Evolutionary conservation across 2,329 filamentous ascomycete species (phyloP).

Genomic region (Colletotrichum lupini): DNA sequence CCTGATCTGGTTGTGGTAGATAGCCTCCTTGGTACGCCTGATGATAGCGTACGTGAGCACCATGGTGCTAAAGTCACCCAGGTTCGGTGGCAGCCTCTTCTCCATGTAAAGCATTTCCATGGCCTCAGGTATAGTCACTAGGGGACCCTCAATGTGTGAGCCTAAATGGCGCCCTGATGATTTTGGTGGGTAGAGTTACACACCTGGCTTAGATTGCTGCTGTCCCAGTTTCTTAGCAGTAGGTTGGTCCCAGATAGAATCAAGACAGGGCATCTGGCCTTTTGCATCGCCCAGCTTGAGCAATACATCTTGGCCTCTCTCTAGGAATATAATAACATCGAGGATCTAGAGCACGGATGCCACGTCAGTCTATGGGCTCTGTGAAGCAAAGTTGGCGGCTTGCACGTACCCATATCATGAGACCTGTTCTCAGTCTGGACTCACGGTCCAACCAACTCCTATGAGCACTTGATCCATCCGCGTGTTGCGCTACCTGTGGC

Average conservation of each 20-base stretch:
- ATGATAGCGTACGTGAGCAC: conserved; percentile 49
- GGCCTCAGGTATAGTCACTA: conserved; percentile 39
- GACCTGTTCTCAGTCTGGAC: neutral
- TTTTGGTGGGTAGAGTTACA: neutral
- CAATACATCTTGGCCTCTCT: neutral
- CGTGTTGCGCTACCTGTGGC: neutral
- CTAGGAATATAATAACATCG: neutral
- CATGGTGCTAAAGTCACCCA: conserved; percentile 48
- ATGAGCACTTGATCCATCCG: neutral
- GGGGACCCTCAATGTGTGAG: neutral
- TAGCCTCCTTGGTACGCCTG: conserved; percentile 45
- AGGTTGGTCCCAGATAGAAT: neutral
- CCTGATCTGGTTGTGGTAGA: conserved; percentile 40
- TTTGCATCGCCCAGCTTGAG: neutral
- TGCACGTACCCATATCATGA: neutral
- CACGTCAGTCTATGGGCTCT: neutral
- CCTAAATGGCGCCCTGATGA: neutral
- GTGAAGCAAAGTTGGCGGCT: neutral
- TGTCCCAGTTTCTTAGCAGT: neutral
- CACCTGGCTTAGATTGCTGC: neutral
- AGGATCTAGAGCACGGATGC: neutral
- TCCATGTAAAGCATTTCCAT: conserved; percentile 48
- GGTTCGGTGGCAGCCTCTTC: conserved; percentile 43
- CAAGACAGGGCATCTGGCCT: neutral
- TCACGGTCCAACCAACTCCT: neutral